Evolutionary conservation across 495 filamentous ascomycete genomes (phyloP).

Genomic region (Xylaria venustula): DNA sequence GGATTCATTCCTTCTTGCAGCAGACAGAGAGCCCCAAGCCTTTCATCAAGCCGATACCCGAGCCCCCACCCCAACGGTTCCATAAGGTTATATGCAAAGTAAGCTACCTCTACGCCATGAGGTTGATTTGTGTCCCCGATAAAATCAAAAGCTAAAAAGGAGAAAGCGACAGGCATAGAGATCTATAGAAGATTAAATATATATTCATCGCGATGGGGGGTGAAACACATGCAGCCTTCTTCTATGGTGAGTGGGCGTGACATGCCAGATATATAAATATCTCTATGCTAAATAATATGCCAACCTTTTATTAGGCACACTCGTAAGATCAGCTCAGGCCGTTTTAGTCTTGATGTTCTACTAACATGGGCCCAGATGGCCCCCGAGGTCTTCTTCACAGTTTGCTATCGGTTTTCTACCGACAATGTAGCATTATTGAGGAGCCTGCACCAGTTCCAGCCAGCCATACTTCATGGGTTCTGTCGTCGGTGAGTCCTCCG

Average conservation of each 20-base stretch:
- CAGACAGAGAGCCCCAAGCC: no score
- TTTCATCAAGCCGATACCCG: no score
- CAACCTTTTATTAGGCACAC: conserved; percentile 36
- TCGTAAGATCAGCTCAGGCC: conserved; percentile 15
- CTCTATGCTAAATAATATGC: neutral
- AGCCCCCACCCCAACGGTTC: no score
- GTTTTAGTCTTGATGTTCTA: neutral
- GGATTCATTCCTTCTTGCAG: no score
- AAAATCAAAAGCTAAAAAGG: no score
- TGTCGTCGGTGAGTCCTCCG: conserved; percentile 62
- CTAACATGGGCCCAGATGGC: conserved; percentile 64
- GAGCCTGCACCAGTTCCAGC: conserved; percentile 59
- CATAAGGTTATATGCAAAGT: no score
- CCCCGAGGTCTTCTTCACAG: conserved; percentile 75
- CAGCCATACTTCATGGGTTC: conserved; percentile 73
- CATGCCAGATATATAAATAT: no score
- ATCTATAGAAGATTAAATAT: no score
- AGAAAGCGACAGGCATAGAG: no score
- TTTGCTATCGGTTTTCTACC: conserved; percentile 63
- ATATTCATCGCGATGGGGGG: no score
- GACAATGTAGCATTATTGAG: conserved; percentile 44
- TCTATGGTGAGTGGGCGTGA: conserved; percentile 68
- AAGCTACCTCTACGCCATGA: no score
- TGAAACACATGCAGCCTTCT: conserved; percentile 58
- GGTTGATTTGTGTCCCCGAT: no score